Evolutionary conservation across 345 rosid species (phyloP).

Genomic region (Gossypium turneri): DNA sequence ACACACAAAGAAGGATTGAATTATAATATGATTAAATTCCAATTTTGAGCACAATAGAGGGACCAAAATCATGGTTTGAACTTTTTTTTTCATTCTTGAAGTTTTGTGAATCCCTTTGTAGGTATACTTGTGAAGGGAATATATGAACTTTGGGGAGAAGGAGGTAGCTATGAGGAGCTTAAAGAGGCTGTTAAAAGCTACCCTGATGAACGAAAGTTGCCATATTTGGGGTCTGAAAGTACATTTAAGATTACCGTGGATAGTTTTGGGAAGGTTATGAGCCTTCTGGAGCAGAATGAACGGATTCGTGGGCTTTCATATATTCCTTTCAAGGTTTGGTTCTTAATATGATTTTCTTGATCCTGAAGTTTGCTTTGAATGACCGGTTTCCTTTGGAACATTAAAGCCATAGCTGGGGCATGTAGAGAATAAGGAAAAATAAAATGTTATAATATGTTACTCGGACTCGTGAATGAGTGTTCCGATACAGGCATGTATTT

Average conservation of each 20-base stretch:
- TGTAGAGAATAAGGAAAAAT: background rate
- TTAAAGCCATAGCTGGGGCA: background rate
- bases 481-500: background rate
- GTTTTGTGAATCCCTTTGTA: constrained; percentile 9
- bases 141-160: constrained; percentile 98
- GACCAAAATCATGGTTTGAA: too few species aligned
- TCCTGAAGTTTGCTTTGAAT: background rate
- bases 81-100: background rate
- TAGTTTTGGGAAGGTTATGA: constrained; percentile 75
- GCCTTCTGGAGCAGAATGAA: constrained; percentile 70
- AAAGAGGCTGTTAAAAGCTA: constrained; percentile 54
- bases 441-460: background rate
- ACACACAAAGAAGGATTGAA: too few species aligned
- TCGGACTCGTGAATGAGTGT: background rate
- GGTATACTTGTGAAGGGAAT: constrained; percentile 94
- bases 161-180: constrained; percentile 62
- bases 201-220: constrained; percentile 73
- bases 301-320: constrained; percentile 58
- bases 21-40: too few species aligned
- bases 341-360: background rate
- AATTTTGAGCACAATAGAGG: background rate
- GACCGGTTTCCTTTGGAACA: background rate
- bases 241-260: constrained; percentile 78
- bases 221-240: constrained; percentile 51
- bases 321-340: constrained; percentile 74